Evolutionary conservation across 768 basidiomycete species (phyloP).

Genomic region (Favolaschia claudopus): DNA sequence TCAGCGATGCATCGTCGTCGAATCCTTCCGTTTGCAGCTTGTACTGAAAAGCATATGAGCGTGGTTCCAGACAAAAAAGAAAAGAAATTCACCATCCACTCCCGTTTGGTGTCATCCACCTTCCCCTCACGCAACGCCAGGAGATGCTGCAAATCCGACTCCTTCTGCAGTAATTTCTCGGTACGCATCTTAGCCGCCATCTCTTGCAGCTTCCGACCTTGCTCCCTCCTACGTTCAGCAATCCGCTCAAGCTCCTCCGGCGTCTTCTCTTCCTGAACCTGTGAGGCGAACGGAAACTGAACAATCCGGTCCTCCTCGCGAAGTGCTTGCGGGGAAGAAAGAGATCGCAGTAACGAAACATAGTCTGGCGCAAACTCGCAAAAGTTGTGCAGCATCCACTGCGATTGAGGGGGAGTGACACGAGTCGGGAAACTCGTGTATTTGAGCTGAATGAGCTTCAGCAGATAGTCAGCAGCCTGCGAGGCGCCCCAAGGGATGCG

Average conservation of each 20-base stretch:
- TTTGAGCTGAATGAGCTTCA: conserved; percentile 94
- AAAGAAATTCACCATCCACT: conserved; percentile 73
- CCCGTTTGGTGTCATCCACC: conserved; percentile 67
- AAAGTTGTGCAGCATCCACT: conserved; percentile 94
- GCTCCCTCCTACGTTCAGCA: conserved; percentile 83
- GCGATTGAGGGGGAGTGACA: conserved; percentile 75
- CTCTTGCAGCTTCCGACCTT: conserved; percentile 89
- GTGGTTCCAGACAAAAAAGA: neutral
- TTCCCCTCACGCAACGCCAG: conserved; percentile 69
- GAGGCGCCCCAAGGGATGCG: conserved; percentile 94
- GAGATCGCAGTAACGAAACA: conserved; percentile 62
- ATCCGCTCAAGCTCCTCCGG: conserved; percentile 87
- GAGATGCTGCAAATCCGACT: conserved; percentile 74
- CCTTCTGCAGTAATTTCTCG: conserved; percentile 86
- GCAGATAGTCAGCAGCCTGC: conserved; percentile 90
- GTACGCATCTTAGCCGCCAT: conserved; percentile 83
- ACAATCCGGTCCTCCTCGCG: conserved; percentile 74
- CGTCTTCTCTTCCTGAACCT: conserved; percentile 80
- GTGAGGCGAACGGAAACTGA: conserved; percentile 85
- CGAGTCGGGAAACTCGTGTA: conserved; percentile 93
- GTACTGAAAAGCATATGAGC: conserved; percentile 44
- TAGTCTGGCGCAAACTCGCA: conserved; percentile 89
- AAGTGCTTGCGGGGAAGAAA: conserved; percentile 73
- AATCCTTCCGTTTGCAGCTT: conserved; percentile 74
- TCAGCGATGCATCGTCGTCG: conserved; percentile 79